Evolutionary conservation across 1,139 yeast genomes (phyloP), one percentile per base, ranked within the genome.

Genomic region (Geotrichum fermentans): DNA sequence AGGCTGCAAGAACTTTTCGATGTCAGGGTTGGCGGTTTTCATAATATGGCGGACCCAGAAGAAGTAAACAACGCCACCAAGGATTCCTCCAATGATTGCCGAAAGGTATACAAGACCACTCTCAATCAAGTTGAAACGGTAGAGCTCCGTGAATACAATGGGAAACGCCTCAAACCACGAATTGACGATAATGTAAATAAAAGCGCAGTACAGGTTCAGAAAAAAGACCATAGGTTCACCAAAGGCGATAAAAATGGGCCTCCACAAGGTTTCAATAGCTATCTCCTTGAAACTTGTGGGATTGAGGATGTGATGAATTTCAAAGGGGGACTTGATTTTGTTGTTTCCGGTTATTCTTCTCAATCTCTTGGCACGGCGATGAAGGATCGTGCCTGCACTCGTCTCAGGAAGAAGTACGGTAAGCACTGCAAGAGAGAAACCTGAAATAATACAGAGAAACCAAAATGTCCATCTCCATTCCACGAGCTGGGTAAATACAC

Each of bases 101-200:
- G 75, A 64, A 29, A 74, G 39, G 58, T 72, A 80, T 2, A 78
- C 63, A 4, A 70, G 65, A 22, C 83, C 84, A 59, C 68, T 60
- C 47, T 75, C 74, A 17, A 79, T 68, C 38, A 69, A 56, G n/a
- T 78, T 73, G 62, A 80, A 80, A 44, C 69, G 61, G 55, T 75
- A 69, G 32, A 69, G 60, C 3, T 68, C 75, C 8, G 56, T 49
- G 55, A 74, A 79, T 1, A 78, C 79, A 45, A 79, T 70, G 7
- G 86, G 85, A 62, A 77, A 75, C 0, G 80, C 81, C 61, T 80
- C 85, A 57, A 80, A 78, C 72, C 77, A 80, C 44, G 79, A 66
- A 59, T 79, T 80, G 60, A 77, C 61, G 30, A 77, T 64, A 28
- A 81, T 73, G 62, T 80, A 80, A 17, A 75, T 70, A 58, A 80